Percentiles rank a stretch among this genome's conserved stretches.
phyloP scores from a whole-genome alignment of 495 filamentous ascomycete species.

The Melanomma pulvis-pyrius region DNA sequence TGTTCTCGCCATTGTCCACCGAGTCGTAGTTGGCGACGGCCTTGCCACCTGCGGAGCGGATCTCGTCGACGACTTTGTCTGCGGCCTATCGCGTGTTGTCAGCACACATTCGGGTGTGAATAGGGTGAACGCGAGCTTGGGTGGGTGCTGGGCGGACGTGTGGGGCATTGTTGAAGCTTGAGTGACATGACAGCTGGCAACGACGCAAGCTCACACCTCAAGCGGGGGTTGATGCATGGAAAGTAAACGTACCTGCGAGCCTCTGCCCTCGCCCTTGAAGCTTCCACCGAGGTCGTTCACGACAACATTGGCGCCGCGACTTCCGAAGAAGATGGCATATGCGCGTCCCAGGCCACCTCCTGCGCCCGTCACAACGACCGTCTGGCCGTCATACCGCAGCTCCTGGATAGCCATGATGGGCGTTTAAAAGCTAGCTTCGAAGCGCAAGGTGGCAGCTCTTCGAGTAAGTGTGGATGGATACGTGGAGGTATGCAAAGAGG shows the following conservation, averaged over 20 bases:
- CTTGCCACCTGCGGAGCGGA: slow-evolving; percentile 88
- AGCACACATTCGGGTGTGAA: background rate
- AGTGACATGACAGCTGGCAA: background rate
- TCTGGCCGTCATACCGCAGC: slow-evolving; percentile 93
- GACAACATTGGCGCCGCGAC: slow-evolving; percentile 90
- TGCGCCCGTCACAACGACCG: slow-evolving; percentile 94
- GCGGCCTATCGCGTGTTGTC: slow-evolving; percentile 61
- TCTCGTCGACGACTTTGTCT: slow-evolving; percentile 94
- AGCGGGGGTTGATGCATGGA: background rate
- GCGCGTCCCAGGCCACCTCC: slow-evolving; percentile 93
- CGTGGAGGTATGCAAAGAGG: background rate
- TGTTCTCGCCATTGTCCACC: slow-evolving; percentile 90
- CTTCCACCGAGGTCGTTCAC: slow-evolving; percentile 96
- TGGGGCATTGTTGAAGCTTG: slow-evolving; percentile 13
- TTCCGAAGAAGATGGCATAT: slow-evolving; percentile 90
- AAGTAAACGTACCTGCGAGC: slow-evolving; percentile 19
- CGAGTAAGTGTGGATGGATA: background rate
- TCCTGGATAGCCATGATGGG: slow-evolving; percentile 47
- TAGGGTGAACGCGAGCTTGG: background rate
- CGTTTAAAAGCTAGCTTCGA: background rate
- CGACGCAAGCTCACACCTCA: background rate
- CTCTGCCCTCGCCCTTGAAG: slow-evolving; percentile 83
- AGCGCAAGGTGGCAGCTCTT: background rate
- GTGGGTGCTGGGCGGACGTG: slow-evolving; percentile 23
- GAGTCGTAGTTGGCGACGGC: slow-evolving; percentile 98